phyloP scores from a whole-genome alignment of 495 filamentous ascomycete genomes.

The Aspergillus biplanus region DNA sequence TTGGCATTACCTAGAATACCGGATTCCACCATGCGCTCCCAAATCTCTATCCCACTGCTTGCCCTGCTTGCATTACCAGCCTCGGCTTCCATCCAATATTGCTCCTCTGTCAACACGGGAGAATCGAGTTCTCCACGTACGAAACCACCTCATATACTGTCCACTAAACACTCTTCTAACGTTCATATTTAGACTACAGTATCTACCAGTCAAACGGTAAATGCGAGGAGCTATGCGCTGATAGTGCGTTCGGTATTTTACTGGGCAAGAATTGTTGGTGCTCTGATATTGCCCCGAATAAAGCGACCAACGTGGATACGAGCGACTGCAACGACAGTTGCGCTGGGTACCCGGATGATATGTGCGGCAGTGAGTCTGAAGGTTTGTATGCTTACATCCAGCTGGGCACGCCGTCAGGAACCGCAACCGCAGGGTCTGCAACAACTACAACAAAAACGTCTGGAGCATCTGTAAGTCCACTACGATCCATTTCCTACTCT shows the following conservation, averaged over 20 bases:
- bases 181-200: conserved; percentile 43
- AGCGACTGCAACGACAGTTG: conserved; percentile 60
- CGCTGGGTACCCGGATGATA: conserved; percentile 68
- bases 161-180: conserved; percentile 18
- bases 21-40: conserved; percentile 23
- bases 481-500: conserved; percentile 4
- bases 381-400: conserved; percentile 64
- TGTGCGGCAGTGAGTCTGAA: conserved; percentile 60
- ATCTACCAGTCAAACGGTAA: conserved; percentile 69
- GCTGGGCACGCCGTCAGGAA: conserved; percentile 37
- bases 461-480: conserved; percentile 29
- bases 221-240: conserved; percentile 58
- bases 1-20: not conserved
- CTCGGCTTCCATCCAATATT: conserved; percentile 38
- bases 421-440: conserved; percentile 33
- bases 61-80: conserved; percentile 29
- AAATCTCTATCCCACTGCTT: conserved; percentile 27
- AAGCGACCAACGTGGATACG: conserved; percentile 36
- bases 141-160: conserved; percentile 6
- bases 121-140: conserved; percentile 35
- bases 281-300: conserved; percentile 66
- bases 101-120: conserved; percentile 51
- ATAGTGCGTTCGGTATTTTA: conserved; percentile 70
- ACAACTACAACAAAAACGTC: conserved; percentile 32
- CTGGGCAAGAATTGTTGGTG: conserved; percentile 74